These are phyloP conservation scores for Rhynchospora tenuis DNA, from an alignment of 176 grass and related monocot species.

Conservation along the genomic window DNA sequence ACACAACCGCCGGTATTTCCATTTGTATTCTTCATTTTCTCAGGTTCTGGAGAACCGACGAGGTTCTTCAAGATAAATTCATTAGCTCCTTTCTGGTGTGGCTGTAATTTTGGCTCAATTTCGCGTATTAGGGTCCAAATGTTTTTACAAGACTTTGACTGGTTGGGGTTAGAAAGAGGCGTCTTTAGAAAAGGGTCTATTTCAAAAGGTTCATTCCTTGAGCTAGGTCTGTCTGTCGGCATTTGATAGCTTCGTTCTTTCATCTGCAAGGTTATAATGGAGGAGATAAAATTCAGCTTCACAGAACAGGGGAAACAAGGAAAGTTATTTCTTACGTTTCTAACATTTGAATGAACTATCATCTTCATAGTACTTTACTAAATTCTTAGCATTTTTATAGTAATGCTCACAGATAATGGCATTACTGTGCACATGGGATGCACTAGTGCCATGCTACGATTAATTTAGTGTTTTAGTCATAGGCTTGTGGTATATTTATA, in stretches of 20 bases:
- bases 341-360: background rate
- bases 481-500: background rate
- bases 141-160: constrained; percentile 31
- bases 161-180: constrained; percentile 23
- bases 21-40: constrained; percentile 39
- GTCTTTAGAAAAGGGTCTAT: constrained; percentile 31
- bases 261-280: constrained; percentile 8
- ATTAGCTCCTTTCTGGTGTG: constrained; percentile 76
- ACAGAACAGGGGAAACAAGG: background rate
- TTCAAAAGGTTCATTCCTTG: background rate
- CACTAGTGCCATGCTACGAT: background rate
- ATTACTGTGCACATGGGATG: background rate
- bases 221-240: background rate
- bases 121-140: constrained; percentile 54
- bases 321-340: background rate
- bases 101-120: constrained; percentile 53
- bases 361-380: background rate
- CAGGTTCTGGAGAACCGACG: constrained; percentile 44
- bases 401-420: background rate
- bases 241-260: constrained; percentile 15
- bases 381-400: background rate
- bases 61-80: constrained; percentile 86
- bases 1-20: constrained; percentile 67
- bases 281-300: background rate
- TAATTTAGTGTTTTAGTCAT: background rate